These are phyloP conservation scores for Geotrichum klebahnii DNA, from an alignment of 1,139 yeast species.

Conservation along the genomic window DNA sequence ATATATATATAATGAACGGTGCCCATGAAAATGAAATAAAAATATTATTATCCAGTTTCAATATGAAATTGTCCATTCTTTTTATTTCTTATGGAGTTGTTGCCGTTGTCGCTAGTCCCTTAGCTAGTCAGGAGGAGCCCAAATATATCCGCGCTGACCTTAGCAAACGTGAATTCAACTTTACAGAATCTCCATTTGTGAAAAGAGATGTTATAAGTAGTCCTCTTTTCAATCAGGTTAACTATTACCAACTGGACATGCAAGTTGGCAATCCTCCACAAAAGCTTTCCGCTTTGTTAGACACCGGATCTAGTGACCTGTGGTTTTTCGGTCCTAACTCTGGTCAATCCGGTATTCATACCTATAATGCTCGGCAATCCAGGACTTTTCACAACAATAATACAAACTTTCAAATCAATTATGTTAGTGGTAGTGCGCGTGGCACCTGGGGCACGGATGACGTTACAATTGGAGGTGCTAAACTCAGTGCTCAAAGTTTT, in stretches of 20 bases:
- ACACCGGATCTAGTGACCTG: slow-evolving; percentile 44
- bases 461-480: slow-evolving; percentile 23
- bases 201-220: slow-evolving; percentile 12
- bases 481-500: slow-evolving; percentile 25
- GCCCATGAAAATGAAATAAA: neutral
- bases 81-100: slow-evolving; percentile 1
- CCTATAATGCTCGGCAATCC: slow-evolving; percentile 38
- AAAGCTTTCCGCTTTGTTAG: slow-evolving; percentile 37
- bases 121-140: neutral
- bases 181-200: slow-evolving; percentile 3
- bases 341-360: slow-evolving; percentile 13
- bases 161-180: slow-evolving; percentile 8
- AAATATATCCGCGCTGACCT: slow-evolving; percentile 16
- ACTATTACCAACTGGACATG: slow-evolving; percentile 39
- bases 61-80: slow-evolving; percentile 11
- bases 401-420: slow-evolving; percentile 23
- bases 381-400: slow-evolving; percentile 22
- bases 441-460: slow-evolving; percentile 28
- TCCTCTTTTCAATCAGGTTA: slow-evolving; percentile 20
- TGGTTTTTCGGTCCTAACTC: slow-evolving; percentile 36
- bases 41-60: neutral
- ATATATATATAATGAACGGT: no score
- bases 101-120: slow-evolving; percentile 3
- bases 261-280: slow-evolving; percentile 41
- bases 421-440: slow-evolving; percentile 25